Evolutionary conservation across 2,329 filamentous ascomycete genomes (phyloP).

Genomic region (Didymella arachidicola): DNA sequence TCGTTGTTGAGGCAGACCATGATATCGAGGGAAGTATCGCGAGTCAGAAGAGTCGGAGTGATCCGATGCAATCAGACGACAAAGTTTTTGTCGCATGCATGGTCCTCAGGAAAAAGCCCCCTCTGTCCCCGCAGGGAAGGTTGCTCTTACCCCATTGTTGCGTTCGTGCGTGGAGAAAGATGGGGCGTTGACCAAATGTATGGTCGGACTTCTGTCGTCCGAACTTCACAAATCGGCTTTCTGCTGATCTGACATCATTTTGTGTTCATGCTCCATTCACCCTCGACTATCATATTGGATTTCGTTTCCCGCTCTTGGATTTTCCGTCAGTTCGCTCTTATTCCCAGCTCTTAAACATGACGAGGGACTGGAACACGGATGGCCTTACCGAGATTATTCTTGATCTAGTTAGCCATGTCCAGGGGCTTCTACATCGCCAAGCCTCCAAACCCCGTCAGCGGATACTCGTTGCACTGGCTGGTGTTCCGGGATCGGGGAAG

Average conservation of each 20-base stretch:
- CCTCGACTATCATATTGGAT: constrained; percentile 1
- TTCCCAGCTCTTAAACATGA: constrained; percentile 17
- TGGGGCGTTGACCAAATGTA: constrained; percentile 6
- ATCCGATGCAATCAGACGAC: constrained; percentile 25
- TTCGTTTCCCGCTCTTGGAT: neutral
- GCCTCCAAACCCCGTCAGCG: constrained; percentile 29
- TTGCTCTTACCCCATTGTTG: constrained; percentile 6
- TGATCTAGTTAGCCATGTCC: constrained; percentile 30
- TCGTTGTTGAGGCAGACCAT: neutral
- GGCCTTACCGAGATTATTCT: constrained; percentile 24
- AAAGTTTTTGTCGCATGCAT: constrained; percentile 11
- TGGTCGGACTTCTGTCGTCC: constrained; percentile 32
- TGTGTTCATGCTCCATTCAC: neutral
- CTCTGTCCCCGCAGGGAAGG: constrained; percentile 21
- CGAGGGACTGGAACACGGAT: constrained; percentile 19
- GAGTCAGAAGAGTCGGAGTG: constrained; percentile 26
- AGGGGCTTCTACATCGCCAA: constrained; percentile 32
- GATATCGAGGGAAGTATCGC: constrained; percentile 6
- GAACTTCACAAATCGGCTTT: constrained; percentile 23
- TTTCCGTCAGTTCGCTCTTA: neutral
- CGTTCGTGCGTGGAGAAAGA: constrained; percentile 20
- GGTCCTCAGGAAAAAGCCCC: neutral
- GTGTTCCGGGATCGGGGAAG: constrained; percentile 40
- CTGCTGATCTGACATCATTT: neutral
- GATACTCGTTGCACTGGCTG: constrained; percentile 37